Base-by-base conservation (phyloP, 2,329 filamentous ascomycete genomes). In the Davidsoniella virescens region DNA sequence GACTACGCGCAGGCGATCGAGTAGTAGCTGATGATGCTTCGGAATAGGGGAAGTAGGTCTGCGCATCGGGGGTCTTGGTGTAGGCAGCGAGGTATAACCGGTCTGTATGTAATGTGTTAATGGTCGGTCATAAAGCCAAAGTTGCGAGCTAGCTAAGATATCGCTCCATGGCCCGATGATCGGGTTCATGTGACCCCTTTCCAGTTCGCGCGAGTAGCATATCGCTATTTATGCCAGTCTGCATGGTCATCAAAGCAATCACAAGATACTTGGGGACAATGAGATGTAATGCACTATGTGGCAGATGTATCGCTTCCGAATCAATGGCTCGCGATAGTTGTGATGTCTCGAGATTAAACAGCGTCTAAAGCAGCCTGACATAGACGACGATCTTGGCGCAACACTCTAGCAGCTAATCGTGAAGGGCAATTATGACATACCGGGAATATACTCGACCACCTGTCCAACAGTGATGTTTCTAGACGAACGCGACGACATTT, bases 1-100 rank as follows among this genome's bases (percentile, higher is more conserved):
- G 71, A 43, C 18, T 73, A 75, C 29, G 77, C 7, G 43, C 36
- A 18, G 52, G 52, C 9, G 52, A 53, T 71, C 53, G 75, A 76
- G 23, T 76, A 73, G 73, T 20, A 39, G 45, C 39, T 17, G 44
- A 17, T 43, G 33, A 39, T 36, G 54, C 82, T 57, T 57, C 65
- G 50, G 83, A 79, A 65, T 87, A 94, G 44, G 90, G 90, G 63
- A 96, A 95, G 38, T 82, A 75, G 33, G 90, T 94, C 56, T 84
- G 78, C 57, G 80, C 76, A 57, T 82, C 83, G 37, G 92, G 92
- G 44, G 84, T 70, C 57, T 86, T 80, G 49, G 84, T 78, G 65
- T 95, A 98, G 38, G 90, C 88, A 57, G 87, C 92, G 57, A 98
- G 80, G 64, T 96, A 98, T 47, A 98, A 75, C 52, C 90, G 87